These are phyloP conservation scores for Micractinium conductrix DNA, from an alignment of 139 green algal genomes.

Conservation along the genomic window DNA sequence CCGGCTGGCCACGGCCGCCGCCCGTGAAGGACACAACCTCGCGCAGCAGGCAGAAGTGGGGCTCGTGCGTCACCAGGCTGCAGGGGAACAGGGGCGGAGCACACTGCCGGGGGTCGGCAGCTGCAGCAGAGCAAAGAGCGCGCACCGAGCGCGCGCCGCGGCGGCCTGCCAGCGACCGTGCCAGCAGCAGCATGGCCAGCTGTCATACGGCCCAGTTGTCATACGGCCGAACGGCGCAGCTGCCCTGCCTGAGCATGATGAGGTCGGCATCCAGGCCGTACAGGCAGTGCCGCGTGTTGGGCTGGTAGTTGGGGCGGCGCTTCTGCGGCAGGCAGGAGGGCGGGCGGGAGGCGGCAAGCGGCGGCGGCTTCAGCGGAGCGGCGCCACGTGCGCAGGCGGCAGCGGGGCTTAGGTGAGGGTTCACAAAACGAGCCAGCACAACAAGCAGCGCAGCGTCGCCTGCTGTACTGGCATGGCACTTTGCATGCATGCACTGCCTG, in stretches of 20 bases:
- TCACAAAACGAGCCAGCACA: too few species aligned
- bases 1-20: constrained; percentile 77
- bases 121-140: too few species aligned
- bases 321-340: constrained; percentile 18
- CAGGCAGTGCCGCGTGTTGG: constrained; percentile 91
- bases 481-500: background rate
- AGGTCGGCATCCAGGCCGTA: constrained; percentile 97
- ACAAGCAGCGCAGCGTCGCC: background rate
- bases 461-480: background rate
- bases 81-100: background rate
- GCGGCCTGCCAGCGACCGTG: background rate
- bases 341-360: too few species aligned
- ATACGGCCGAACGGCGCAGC: background rate
- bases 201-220: too few species aligned
- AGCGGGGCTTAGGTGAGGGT: too few species aligned
- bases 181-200: background rate
- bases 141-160: too few species aligned
- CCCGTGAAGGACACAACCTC: constrained; percentile 75
- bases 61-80: constrained; percentile 93
- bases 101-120: too few species aligned
- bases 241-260: constrained; percentile 95
- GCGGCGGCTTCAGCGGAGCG: too few species aligned
- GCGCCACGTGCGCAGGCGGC: too few species aligned
- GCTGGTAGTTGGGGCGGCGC: constrained; percentile 47
- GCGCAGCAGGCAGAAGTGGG: constrained; percentile 95